Evolutionary conservation across 23 red algal species (phyloP).

Genomic region (Gracilaria domingensis): DNA sequence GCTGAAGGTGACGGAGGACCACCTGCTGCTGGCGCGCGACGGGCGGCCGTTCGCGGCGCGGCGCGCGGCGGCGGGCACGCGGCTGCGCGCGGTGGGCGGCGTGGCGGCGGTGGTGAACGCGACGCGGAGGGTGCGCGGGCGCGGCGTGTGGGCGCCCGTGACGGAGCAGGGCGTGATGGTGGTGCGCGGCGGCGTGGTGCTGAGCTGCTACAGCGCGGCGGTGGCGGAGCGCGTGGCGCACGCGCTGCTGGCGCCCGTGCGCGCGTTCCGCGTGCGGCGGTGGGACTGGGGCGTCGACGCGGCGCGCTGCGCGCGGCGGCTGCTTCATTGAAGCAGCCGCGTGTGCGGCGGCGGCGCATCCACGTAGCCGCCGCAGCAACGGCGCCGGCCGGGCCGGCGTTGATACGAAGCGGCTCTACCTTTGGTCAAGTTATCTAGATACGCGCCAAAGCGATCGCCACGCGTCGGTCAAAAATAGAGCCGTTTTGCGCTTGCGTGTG

Average conservation of each 20-base stretch:
- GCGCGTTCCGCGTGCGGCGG: neutral
- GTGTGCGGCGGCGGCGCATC: no score
- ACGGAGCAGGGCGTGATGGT: slow-evolving; percentile 5
- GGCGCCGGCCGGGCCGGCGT: no score
- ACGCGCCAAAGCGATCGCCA: no score
- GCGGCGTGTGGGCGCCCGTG: slow-evolving; percentile 15
- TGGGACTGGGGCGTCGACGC: no score
- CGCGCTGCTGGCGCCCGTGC: slow-evolving; percentile 51
- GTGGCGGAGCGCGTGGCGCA: slow-evolving; percentile 38
- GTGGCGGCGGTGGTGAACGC: slow-evolving; percentile 15
- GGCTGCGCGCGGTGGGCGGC: slow-evolving; percentile 10
- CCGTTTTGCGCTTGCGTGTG: no score
- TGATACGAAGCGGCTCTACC: no score
- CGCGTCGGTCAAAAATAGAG: no score
- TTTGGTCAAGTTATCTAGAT: no score
- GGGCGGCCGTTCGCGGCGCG: neutral
- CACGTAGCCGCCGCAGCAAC: no score
- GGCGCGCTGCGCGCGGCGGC: neutral
- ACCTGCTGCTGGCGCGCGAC: neutral
- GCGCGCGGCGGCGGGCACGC: neutral
- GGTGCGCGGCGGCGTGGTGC: neutral
- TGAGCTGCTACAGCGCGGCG: slow-evolving; percentile 49
- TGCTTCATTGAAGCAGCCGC: no score
- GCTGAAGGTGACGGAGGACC: neutral
- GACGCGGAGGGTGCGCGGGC: neutral